Evolutionary conservation across 192 early-diverging fungal species (phyloP), one percentile per base, ranked within the genome.

Genomic region (Umbelopsis sp.): DNA sequence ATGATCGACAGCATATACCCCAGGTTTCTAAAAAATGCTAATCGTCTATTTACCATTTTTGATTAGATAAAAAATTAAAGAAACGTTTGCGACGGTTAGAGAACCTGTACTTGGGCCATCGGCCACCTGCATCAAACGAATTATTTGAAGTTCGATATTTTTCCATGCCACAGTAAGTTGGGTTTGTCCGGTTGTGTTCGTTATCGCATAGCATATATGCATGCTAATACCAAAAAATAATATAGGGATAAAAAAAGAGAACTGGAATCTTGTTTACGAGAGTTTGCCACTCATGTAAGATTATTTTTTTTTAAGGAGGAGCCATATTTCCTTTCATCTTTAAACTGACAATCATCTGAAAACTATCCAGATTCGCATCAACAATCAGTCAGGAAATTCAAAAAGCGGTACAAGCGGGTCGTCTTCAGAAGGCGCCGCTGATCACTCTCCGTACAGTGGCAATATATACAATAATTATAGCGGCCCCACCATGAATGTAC

Each of bases 111-210:
- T 16, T 61, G 2, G 55, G 55, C 2, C 55, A 58, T 20, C 44
- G 61, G 50, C 47, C 70, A 0, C 61, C 61, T 20, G 55, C 55
- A 20, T 64, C 55, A 30, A 61, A 46, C 25, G 61, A 71, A 33
- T 21, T 71, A 21, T 71, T 71, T 49, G 70, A 71, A 71, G 70
- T 71, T 5, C 70, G 70, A n/a, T 71, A 71, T 46, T 64, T 64
- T 46, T 61, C 55, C 13, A 71, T 71, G 70, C 58, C 70, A 45
- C 37, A 61, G 70, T 65, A 25, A 50, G 41, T 18, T 27, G 18
- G 2, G 10, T 13, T 4, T 5, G 25, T 27, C 0, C 23, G 6
- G 1, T 68, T 68, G 10, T 25, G 27, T 49, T 16, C n/a, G n/a
- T 22, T 45, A 30, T 27, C 16, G 20, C 49, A 25, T 37, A 37